A percentile compares a stretch with the other conserved stretches of the same genome.
These are phyloP conservation scores for Pelargonium cotyledonis DNA, from an alignment of 441 rosid species.

Conservation along the genomic window DNA sequence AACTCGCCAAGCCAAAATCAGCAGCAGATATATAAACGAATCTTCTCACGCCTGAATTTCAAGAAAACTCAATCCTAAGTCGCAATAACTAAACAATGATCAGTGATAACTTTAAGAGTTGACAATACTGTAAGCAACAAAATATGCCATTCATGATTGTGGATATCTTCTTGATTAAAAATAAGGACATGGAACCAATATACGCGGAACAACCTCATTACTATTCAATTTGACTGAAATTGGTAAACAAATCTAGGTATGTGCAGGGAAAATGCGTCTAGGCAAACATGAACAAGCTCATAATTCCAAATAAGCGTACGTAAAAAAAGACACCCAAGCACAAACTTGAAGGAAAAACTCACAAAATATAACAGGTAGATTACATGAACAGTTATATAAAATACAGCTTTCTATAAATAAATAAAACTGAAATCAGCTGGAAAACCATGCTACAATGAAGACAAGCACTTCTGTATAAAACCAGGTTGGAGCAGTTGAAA, in stretches of 20 bases:
- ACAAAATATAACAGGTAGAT: too few species aligned
- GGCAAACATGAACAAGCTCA: background rate
- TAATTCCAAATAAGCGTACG: too few species aligned
- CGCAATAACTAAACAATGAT: too few species aligned
- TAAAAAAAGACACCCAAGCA: too few species aligned
- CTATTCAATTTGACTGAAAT: background rate
- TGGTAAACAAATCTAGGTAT: background rate
- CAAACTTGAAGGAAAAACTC: too few species aligned
- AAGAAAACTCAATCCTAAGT: background rate
- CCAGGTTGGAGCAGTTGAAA: background rate
- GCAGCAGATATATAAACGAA: conserved; percentile 84
- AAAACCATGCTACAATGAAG: too few species aligned
- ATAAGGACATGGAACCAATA: background rate
- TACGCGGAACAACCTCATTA: background rate
- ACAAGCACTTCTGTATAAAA: too few species aligned
- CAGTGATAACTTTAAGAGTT: background rate
- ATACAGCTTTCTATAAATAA: too few species aligned
- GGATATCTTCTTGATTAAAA: background rate
- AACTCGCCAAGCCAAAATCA: conserved; percentile 65
- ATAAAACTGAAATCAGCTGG: too few species aligned
- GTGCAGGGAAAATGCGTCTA: background rate
- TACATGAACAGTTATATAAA: too few species aligned
- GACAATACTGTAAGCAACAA: background rate
- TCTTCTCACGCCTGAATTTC: conserved; percentile 61
- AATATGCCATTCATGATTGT: background rate